Evolutionary conservation across 2,329 filamentous ascomycete genomes (phyloP), one percentile per base, ranked within the genome.

Genomic region (Stenocarpella maydis): DNA sequence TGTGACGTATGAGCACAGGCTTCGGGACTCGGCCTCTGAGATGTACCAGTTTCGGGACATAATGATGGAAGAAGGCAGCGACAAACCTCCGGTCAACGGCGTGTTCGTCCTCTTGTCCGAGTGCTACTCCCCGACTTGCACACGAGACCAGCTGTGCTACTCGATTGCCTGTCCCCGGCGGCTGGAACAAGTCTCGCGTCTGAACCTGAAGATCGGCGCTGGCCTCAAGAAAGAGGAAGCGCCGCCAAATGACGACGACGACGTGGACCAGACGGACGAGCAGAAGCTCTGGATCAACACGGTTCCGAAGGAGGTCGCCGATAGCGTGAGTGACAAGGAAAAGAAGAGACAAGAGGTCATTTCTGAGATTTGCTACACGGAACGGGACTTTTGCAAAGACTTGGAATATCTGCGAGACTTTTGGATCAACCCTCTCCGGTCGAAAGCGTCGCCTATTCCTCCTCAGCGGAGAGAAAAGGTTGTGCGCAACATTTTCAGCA

Each of bases 261-360:
- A 96, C 72, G 84, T 80, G 50, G 92, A 95, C 69, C 91, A 96
- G 76, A 93, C 92, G 39, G 94, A 98, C 77, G 95, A 98, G 79
- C 96, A 98, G 83, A 98, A 98, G 80, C 87, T 99, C 45, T 99
- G 96, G 96, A 99, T 99, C 81, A 98, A 98, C 79, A 97, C 95
- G 17, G 96, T 99, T 43, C 93, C 95, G 0, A 96, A 97, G 79
- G 96, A 98, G 79, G 86, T 99, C 69, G 94, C 95, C 0, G 95
- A 98, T 74, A 93, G 91, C 77, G 91, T 98, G 37, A 90, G 90
- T 61, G 96, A 99, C 74, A 89, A 88, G 74, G 96, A 99, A 80
- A 97, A 97, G 89, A 98, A 98, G 84, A 90, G 96, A 53, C 96
- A 99, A 78, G 96, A 99, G 78, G 93, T 99, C 74, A 98, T 99